Base-by-base conservation (phyloP, 1,139 yeast species). In the Magnusiomyces fungicola region DNA sequence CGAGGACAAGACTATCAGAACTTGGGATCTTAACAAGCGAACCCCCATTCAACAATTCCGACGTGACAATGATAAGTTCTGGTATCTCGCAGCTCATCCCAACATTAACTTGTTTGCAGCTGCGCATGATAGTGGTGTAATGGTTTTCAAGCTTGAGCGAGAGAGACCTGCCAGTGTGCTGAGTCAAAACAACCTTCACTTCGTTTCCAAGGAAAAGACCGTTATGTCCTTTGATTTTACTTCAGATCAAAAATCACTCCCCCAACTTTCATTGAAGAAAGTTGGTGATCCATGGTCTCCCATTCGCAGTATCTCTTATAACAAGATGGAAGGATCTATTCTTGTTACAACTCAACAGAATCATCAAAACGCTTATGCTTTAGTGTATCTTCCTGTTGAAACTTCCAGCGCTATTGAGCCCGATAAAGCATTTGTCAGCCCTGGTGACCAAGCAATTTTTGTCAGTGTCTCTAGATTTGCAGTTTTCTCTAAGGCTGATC, bases 71-170 rank as follows among this genome's bases (percentile, higher is more conserved):
- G 98, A 92, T 68, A 79, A 97, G 64, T 90, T 94, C 69, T 94
- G 98, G 98, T 74, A 87, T 60, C 75, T 92, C 58, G 82, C 90
- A 21, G 78, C 89, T 45, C 99, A 94, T 66, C 97, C 97, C 52
- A 73, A 76, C 46, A 83, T 90, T 68, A 92, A 92, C 66, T 75
- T 92, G 62, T 90, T 92, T 71, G 98, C 97, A 47, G 86, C 97
- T 37, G 94, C 96, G 62, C 97, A 92, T 69, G 98, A 94, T 68
- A 78, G 89, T 14, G 99, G 99, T 64, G 96, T 90, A 29, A 90
- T 92, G 96, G 95, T 94, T 49, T 94, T 94, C 78, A 94, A 94
- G 70, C 76, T 94, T 55, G 97, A 89, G 67, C 83, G 98, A 64
- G 99, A 94, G 74, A 81, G 98, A 67, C 98, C 98, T 22, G 96